Percentiles rank a stretch among this genome's conserved stretches.
phyloP scores from a whole-genome alignment of 2,329 filamentous ascomycete genomes.

The Talaromyces verruculosus region DNA sequence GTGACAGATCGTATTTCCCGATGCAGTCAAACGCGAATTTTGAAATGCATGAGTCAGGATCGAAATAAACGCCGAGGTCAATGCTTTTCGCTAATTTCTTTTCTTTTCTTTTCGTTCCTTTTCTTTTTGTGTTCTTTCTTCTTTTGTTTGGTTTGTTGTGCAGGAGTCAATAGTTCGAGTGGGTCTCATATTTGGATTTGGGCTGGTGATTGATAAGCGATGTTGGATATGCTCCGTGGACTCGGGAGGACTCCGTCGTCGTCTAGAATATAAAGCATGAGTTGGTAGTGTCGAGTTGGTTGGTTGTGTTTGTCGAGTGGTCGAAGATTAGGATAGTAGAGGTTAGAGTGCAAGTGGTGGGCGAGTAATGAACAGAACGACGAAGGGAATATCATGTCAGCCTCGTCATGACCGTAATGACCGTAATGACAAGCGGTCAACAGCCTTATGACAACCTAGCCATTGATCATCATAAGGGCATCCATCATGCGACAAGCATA shows the following conservation, averaged over 20 bases:
- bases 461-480: not conserved
- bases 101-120: not conserved
- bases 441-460: not conserved
- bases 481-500: not conserved
- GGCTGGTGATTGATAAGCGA: not conserved
- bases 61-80: conserved; percentile 3
- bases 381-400: not conserved
- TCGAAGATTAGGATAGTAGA: not conserved
- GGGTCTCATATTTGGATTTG: not conserved
- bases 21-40: not conserved
- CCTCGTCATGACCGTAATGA: not conserved
- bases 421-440: not conserved
- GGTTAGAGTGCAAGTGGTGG: not conserved
- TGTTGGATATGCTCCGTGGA: conserved; percentile 1
- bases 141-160: not conserved
- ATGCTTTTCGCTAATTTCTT: not conserved
- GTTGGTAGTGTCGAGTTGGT: not conserved
- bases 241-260: not conserved
- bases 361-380: not conserved
- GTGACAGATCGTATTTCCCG: conserved; percentile 2
- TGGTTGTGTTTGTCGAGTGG: not conserved
- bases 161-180: not conserved
- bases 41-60: not conserved
- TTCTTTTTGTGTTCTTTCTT: not conserved
- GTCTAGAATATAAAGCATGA: not conserved